Conservation (phyloP, 1,284 basidiomycete genomes). For the Somion occarium region DNA sequence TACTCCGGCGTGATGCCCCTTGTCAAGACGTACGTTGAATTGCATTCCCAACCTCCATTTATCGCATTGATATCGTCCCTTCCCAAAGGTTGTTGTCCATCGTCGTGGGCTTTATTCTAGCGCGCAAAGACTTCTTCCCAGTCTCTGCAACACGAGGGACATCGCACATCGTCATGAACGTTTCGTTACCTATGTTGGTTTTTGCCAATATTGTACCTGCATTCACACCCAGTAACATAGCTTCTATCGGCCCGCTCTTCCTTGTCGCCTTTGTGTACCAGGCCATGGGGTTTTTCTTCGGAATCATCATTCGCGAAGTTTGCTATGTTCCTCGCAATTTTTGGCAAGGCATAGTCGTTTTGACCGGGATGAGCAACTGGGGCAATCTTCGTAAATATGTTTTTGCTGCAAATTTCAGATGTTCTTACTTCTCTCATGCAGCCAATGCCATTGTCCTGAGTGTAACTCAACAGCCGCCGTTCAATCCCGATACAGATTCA, state of each 20-base stretch:
- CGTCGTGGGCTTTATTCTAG: conserved; percentile 28
- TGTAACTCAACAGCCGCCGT: conserved; percentile 39
- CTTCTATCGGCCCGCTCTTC: conserved; percentile 34
- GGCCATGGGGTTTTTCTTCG: conserved; percentile 28
- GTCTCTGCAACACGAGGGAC: conserved; percentile 31
- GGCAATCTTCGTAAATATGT: conserved; percentile 33
- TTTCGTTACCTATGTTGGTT: conserved; percentile 33
- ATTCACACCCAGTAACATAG: conserved; percentile 32
- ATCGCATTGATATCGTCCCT: neutral
- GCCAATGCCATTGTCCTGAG: conserved; percentile 45
- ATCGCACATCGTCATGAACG: conserved; percentile 35
- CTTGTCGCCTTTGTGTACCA: conserved; percentile 32
- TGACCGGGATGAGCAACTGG: conserved; percentile 45
- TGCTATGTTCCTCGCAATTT: conserved; percentile 38
- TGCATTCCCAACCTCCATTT: neutral
- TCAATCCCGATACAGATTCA: conserved; percentile 39
- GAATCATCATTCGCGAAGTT: conserved; percentile 33
- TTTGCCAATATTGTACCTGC: conserved; percentile 37
- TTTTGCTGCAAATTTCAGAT: neutral
- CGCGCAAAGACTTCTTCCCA: conserved; percentile 30
- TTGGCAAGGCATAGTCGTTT: conserved; percentile 35
- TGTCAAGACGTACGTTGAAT: conserved; percentile 24
- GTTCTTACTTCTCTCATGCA: conserved; percentile 11
- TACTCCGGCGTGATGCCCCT: conserved; percentile 29
- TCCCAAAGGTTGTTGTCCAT: conserved; percentile 21